A percentile compares a stretch with the other conserved stretches of the same genome.
These are phyloP conservation scores for Scleroderma citrinum DNA, from an alignment of 768 basidiomycete species.

Conservation along the genomic window DNA sequence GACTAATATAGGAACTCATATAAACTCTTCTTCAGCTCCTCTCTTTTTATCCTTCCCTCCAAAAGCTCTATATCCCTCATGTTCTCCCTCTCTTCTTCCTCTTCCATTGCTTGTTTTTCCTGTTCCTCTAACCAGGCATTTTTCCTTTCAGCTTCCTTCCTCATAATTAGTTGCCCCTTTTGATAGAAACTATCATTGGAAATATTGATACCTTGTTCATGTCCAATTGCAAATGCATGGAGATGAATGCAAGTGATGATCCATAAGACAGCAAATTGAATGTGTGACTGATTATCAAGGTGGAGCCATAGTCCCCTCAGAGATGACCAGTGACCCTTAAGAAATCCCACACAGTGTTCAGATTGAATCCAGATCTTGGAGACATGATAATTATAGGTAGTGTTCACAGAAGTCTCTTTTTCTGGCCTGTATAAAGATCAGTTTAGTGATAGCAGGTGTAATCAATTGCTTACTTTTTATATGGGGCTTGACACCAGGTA, in stretches of 20 bases:
- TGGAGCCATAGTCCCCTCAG: conserved; percentile 6
- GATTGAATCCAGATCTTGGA: conserved; percentile 26
- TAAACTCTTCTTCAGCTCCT: background rate
- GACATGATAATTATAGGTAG: conserved; percentile 28
- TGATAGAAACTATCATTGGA: background rate
- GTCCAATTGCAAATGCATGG: conserved; percentile 21
- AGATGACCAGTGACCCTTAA: conserved; percentile 30
- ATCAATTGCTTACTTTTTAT: background rate
- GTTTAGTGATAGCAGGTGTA: no score
- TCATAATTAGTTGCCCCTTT: conserved; percentile 2
- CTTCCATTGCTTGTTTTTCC: background rate
- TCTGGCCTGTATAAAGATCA: background rate
- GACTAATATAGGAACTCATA: background rate
- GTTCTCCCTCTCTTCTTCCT: background rate
- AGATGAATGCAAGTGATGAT: conserved; percentile 9
- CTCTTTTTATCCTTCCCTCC: background rate
- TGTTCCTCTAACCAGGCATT: background rate
- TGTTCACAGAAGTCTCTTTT: conserved; percentile 1
- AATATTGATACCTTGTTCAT: conserved; percentile 1
- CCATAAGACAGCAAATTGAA: conserved; percentile 6
- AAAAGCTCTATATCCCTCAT: background rate
- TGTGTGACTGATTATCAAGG: conserved; percentile 6
- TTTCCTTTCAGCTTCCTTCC: background rate
- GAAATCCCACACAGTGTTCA: conserved; percentile 35
- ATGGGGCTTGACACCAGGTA: conserved; percentile 13